A percentile compares a stretch with the other conserved stretches of the same genome.
These are phyloP conservation scores for Closterium sp. DNA, from an alignment of 139 green algal species.

Conservation along the genomic window DNA sequence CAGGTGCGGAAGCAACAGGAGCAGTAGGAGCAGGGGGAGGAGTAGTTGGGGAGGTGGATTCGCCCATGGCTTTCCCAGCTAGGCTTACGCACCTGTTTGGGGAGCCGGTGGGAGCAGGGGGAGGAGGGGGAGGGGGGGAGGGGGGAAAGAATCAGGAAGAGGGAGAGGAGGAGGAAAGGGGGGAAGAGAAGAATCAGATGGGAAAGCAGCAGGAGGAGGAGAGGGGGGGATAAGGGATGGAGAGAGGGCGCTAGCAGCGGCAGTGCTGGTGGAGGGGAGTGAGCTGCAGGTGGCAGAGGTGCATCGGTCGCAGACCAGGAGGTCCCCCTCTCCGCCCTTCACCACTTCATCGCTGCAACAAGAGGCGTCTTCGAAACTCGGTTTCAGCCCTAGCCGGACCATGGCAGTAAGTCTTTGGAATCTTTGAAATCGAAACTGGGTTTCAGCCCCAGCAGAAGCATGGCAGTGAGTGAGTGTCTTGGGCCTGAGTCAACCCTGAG, in stretches of 20 bases:
- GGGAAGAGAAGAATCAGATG: not conserved
- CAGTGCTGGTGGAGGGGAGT: too few relatives aligned
- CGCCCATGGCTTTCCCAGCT: not conserved
- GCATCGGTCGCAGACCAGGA: slow-evolving; percentile 37
- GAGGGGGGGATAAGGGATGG: not conserved
- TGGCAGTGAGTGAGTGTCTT: too few relatives aligned
- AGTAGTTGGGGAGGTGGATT: not conserved
- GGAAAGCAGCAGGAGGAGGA: not conserved
- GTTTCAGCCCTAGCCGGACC: slow-evolving; percentile 66
- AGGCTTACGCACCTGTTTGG: not conserved
- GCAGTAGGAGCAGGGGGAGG: not conserved
- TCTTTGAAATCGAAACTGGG: too few relatives aligned
- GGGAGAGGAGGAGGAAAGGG: not conserved
- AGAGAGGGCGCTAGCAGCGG: too few relatives aligned
- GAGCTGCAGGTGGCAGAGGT: not conserved
- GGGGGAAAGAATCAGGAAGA: not conserved
- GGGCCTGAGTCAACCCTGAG: too few relatives aligned
- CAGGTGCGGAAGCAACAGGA: not conserved
- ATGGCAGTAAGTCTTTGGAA: slow-evolving; percentile 66
- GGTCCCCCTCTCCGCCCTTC: slow-evolving; percentile 72
- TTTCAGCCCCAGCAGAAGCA: slow-evolving; percentile 72
- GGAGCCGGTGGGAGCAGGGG: not conserved
- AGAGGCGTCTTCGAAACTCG: slow-evolving; percentile 70
- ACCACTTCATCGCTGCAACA: slow-evolving; percentile 89
- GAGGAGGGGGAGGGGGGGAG: not conserved